Base-by-base conservation (phyloP, 108 stramenopile genomes). In the Skeletonema menzelii region DNA sequence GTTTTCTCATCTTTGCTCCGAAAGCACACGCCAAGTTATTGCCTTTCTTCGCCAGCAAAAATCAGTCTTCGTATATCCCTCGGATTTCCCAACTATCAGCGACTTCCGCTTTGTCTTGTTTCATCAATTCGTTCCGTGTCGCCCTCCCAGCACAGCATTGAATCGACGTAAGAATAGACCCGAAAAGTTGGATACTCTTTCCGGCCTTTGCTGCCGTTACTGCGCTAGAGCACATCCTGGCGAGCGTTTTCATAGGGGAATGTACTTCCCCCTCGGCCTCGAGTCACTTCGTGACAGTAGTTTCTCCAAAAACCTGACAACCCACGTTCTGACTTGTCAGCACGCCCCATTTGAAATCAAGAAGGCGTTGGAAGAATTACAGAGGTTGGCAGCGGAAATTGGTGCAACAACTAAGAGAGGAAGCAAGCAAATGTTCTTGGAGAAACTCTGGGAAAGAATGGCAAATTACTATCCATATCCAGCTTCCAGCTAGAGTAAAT, bases 391-490 rank as follows among this genome's bases (percentile, higher is more conserved):
- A 32, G 37, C 57, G 14, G 56, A 69, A 27, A 17, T 28, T 56
- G 24, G 67, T n/a, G 67, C 28, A 5, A 26, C 40, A 20, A 27
- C 57, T 2, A 69, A 69, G 57, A 69, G 67, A 38, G 67, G 67
- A 31, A 58, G 56, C 13, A 69, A 34, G 35, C 59, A 69, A 22
- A 38, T 22, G 15, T 69, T 69, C 26, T 32, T 69, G 15, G 24
- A 69, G 34, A 59, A 69, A 24, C 24, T 69, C 42, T 69, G 67
- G 67, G 57, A 27, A 49, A 49, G 65, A 65, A 65, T 65, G 24
- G 11, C 44, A 46, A 53, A 65, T 46, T 65, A 15, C 49, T 53
- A 20, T 53, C 22, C 20, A 10, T n/a, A n/a, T n/a, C n/a, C n/a
- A n/a, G n/a, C n/a, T n/a, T n/a, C n/a, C n/a, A n/a, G n/a, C n/a